Conservation (phyloP, 352 stramenopile genomes). For the Thalassiosira hispida region DNA sequence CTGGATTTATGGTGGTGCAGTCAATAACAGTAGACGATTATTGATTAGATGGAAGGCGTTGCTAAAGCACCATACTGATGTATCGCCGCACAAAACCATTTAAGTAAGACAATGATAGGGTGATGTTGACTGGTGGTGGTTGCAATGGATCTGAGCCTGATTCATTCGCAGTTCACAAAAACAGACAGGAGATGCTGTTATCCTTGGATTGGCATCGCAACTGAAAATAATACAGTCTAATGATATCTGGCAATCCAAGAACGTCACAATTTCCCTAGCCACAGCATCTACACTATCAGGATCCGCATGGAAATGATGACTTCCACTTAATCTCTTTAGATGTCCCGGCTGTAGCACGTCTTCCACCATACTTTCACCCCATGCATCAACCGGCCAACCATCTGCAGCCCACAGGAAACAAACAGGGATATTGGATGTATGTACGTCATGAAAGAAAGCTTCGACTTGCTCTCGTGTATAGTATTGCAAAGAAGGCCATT, state of each 20-base stretch:
- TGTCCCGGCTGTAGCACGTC: conserved; percentile 50
- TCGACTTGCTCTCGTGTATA: conserved; percentile 71
- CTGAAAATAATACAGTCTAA: conserved; percentile 6
- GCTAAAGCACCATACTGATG: too few relatives aligned
- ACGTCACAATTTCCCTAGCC: conserved; percentile 29
- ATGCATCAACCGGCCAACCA: conserved; percentile 63
- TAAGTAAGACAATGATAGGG: too few relatives aligned
- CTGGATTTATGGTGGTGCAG: too few relatives aligned
- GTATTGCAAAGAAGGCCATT: conserved; percentile 74
- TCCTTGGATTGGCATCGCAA: too few relatives aligned
- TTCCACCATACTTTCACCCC: conserved; percentile 16
- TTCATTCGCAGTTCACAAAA: too few relatives aligned
- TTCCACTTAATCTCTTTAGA: conserved; percentile 61
- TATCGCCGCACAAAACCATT: too few relatives aligned
- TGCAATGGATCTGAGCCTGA: too few relatives aligned
- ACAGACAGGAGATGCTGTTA: too few relatives aligned
- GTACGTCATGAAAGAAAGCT: conserved; percentile 53
- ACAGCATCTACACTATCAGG: conserved; percentile 56
- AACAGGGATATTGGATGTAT: conserved; percentile 39
- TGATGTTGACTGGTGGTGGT: too few relatives aligned
- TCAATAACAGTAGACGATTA: too few relatives aligned
- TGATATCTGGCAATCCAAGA: conserved; percentile 34
- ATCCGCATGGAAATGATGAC: conserved; percentile 84
- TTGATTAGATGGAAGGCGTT: too few relatives aligned
- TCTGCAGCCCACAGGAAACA: conserved; percentile 68